Conservation (phyloP, 1,284 basidiomycete genomes). For the Marasmius sp. region DNA sequence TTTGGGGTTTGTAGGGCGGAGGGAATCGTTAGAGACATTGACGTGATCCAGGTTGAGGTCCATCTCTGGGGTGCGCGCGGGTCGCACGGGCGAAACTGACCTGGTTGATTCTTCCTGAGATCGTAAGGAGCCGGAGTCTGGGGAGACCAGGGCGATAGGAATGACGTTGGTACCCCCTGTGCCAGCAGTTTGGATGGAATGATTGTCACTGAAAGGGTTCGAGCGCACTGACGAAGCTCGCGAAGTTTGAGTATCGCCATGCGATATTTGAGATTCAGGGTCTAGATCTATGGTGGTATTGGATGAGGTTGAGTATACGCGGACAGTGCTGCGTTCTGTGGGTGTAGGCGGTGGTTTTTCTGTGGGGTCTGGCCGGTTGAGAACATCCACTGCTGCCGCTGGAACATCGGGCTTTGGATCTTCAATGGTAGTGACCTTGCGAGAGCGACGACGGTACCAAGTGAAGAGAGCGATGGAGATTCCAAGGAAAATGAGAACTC, state of each 20-base stretch:
- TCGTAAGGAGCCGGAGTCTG: conserved; percentile 41
- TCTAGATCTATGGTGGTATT: conserved; percentile 59
- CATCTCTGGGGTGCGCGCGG: conserved; percentile 59
- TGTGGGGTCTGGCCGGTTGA: conserved; percentile 74
- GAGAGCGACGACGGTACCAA: conserved; percentile 58
- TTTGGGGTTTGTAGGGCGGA: conserved; percentile 35
- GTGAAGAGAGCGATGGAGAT: conserved; percentile 51
- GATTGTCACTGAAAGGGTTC: conserved; percentile 75
- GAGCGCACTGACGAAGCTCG: conserved; percentile 33
- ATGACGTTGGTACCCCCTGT: conserved; percentile 81
- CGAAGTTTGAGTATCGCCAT: conserved; percentile 26
- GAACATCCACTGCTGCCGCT: conserved; percentile 71
- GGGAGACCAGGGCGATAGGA: conserved; percentile 77
- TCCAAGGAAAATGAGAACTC: conserved; percentile 57
- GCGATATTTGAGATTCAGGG: conserved; percentile 43
- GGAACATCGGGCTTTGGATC: conserved; percentile 62
- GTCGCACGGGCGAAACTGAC: conserved; percentile 53
- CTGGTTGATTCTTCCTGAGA: conserved; percentile 29
- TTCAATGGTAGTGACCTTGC: conserved; percentile 24
- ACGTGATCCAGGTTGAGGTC: conserved; percentile 63
- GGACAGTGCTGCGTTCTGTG: conserved; percentile 39
- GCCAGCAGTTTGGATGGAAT: conserved; percentile 76
- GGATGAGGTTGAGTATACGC: conserved; percentile 48
- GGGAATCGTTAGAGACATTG: conserved; percentile 55
- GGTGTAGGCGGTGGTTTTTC: conserved; percentile 51